Base-by-base conservation (phyloP, 2,329 filamentous ascomycete genomes). In the Aureobasidium leucospermi region DNA sequence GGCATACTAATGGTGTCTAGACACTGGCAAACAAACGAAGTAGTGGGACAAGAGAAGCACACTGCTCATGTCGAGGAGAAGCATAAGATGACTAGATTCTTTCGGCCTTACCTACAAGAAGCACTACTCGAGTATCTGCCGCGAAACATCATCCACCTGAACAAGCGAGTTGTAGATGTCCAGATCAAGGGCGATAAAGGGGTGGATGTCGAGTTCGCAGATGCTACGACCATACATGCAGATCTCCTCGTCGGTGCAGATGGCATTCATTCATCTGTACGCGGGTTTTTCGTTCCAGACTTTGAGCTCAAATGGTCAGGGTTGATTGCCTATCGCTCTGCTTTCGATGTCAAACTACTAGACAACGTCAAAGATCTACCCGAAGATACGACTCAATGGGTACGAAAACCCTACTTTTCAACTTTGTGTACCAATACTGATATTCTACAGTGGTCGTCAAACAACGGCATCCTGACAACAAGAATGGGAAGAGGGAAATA, bases 11-110 rank as follows among this genome's bases (percentile, higher is more conserved):
- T 13, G 9, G 15, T 15, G 15, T 19, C 16, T 29, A 69, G 64
- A 41, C 68, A 71, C 52, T 75, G 70, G 68, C 69, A 71, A 61
- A 74, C 73, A 7, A 72, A 74, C 56, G 71, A 74, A 60, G 63
- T 73, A 6, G 63, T 74, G 13, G 69, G 69, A 2, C 62, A 64
- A 10, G 71, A 74, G 59, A 56, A 65, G 28, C 68, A 70, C 47
- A 62, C 69, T n/a, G 63, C 67, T 48, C 64, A 71, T 1, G 65
- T 67, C 1, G 67, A 71, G 28, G 61, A 68, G 46, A 61, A 66
- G 28, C 71, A 75, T 63, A 65, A 65, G 0, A 74, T 71, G 4
- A 68, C 72, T 8, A 63, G 73, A 9, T 75, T 69, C 63, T 70
- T 72, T 59, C 66, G 73, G 5, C 69, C 67, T 2, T 68, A 74